Base-by-base conservation (phyloP, 2,329 filamentous ascomycete genomes). In the Cryoendolithus antarcticus region DNA sequence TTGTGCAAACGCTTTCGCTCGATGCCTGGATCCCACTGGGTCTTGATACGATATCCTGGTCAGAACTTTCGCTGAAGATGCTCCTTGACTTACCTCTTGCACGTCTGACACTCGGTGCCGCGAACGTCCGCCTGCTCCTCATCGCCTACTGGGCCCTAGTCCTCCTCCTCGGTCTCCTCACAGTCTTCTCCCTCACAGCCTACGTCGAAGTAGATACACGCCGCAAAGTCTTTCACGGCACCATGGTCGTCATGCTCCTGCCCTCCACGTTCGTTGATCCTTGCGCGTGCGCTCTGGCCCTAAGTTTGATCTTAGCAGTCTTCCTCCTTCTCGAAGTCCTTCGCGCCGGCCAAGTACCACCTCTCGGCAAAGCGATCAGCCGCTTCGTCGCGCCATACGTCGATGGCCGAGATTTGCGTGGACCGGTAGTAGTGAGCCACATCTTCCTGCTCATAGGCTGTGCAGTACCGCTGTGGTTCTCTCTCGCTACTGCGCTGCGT, bases 201-300 rank as follows among this genome's bases (percentile, higher is more conserved):
- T 67, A 84, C 36, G 88, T 83, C 48, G 88, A 95, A 62, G 89
- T 98, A 34, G 91, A 98, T 62, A 98, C 91, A 1, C 76, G 91
- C 36, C 78, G 91, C 37, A 98, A 98, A 61, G 84, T 96, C 15
- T 98, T 98, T 59, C 91, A 98, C 60, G 93, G 93, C 50, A 94
- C 89, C 72, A 96, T 96, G 82, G 89, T 96, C 6, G 77, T 78
- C 40, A 95, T 98, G 85, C 80, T 98, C 40, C 70, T 96, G 2
- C 88, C 91, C 0, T 77, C 84, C 1, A 83, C 81, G 2, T 95
- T 78, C 56, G 65, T 96, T 46, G 91, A 98, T 58, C 89, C 91
- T 1, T 71, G 80, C 31, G 96, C 85, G 59, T 78, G 80, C 36
- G 76, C 82, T 1, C 67, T 98, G 9, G 85, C 86, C 0, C 69